Percentiles rank a stretch among this genome's conserved stretches.
Evolutionary conservation across 805 yeast genomes (phyloP).

Genomic region (Hanseniaspora nectarophila): DNA sequence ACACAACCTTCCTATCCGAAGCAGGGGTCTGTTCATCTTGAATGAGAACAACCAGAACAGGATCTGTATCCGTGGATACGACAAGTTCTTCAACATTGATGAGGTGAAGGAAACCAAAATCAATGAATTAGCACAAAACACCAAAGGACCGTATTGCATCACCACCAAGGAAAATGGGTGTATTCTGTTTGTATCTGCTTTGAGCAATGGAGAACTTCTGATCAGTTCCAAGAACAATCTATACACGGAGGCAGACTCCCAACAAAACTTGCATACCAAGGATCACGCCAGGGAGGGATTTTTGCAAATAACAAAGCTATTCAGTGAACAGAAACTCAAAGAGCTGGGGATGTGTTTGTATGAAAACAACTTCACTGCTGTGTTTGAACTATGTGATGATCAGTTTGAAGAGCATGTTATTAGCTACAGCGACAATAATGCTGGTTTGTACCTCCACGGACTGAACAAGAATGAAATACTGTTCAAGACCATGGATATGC

Average conservation of each 20-base stretch:
- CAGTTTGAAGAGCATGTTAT: slow-evolving; percentile 86
- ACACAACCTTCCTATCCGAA: slow-evolving; percentile 51
- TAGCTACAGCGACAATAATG: slow-evolving; percentile 46
- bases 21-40: slow-evolving; percentile 70
- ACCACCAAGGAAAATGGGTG: slow-evolving; percentile 91
- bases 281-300: slow-evolving; percentile 66
- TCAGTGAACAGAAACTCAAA: slow-evolving; percentile 34
- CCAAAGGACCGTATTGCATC: slow-evolving; percentile 67
- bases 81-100: slow-evolving; percentile 77
- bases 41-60: slow-evolving; percentile 27
- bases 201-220: slow-evolving; percentile 60
- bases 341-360: slow-evolving; percentile 49
- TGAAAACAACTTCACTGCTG: slow-evolving; percentile 57
- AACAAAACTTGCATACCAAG: neutral
- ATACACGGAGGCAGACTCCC: slow-evolving; percentile 43
- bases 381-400: slow-evolving; percentile 88
- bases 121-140: slow-evolving; percentile 34
- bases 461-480: slow-evolving; percentile 53
- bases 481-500: slow-evolving; percentile 57
- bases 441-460: slow-evolving; percentile 88
- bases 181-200: slow-evolving; percentile 69
- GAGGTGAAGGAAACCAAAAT: slow-evolving; percentile 49
- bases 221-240: slow-evolving; percentile 89
- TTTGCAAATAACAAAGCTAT: slow-evolving; percentile 41
- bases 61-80: slow-evolving; percentile 78